phyloP scores from a whole-genome alignment of 108 stramenopile genomes.

The Cyclotella cryptica region DNA sequence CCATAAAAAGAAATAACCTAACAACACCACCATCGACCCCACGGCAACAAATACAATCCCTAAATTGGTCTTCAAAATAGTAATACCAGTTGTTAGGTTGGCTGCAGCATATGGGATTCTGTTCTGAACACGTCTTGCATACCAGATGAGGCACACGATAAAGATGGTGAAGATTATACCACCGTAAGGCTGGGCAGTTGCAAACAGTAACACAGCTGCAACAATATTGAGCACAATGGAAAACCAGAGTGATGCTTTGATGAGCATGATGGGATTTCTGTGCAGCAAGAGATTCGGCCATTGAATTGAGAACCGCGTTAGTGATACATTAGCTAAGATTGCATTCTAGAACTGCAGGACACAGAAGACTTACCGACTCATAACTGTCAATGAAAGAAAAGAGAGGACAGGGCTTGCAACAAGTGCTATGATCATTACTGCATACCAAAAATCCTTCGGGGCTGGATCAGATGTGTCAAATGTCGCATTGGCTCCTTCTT shows the following conservation, averaged over 20 bases:
- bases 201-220: slow-evolving; percentile 2
- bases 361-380: not conserved
- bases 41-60: slow-evolving; percentile 61
- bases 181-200: slow-evolving; percentile 4
- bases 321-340: slow-evolving; percentile 11
- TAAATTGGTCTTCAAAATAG: slow-evolving; percentile 63
- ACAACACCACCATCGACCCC: slow-evolving; percentile 27
- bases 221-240: slow-evolving; percentile 21
- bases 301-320: not conserved
- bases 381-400: not conserved
- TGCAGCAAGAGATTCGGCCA: not conserved
- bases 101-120: slow-evolving; percentile 81
- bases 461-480: not conserved
- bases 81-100: slow-evolving; percentile 64
- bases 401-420: not conserved
- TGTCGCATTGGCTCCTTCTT: not conserved
- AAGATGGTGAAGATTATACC: slow-evolving; percentile 27
- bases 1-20: slow-evolving; percentile 51
- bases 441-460: not conserved
- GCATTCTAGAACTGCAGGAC: not conserved
- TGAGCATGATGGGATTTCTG: slow-evolving; percentile 34
- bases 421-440: not conserved
- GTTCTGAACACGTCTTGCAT: slow-evolving; percentile 52
- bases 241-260: slow-evolving; percentile 32
- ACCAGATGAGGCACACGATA: slow-evolving; percentile 35